Evolutionary conservation across 352 stramenopile genomes (phyloP), one percentile per base, ranked within the genome.

Genomic region (Globisporangium acanthophoron): DNA sequence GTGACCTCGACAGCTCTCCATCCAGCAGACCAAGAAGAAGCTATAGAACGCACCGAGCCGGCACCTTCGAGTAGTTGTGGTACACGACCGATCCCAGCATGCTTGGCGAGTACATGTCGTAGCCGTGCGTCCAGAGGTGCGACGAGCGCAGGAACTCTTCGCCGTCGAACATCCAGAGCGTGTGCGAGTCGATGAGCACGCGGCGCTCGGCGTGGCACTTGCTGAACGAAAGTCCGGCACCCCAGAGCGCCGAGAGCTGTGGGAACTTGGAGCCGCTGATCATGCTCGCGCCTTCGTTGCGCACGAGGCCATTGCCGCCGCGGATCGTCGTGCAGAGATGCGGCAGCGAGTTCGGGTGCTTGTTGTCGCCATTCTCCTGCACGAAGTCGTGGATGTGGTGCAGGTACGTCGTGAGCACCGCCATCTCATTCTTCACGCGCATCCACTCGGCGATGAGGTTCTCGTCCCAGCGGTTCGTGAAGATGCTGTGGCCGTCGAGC

Each of bases 311-410:
- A 56, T 88, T 85, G 33, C 66, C 61, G n/a, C 81, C 81, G 37
- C 80, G 80, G 48, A 74, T 89, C 15, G 85, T 92, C 46, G 78
- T 80, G 64, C 85, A 92, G 45, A 92, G 56, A 51, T 94, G 85
- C 45, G 81, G 85, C 21, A 89, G 63, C 49, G 74, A 87, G 6
- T 68, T 73, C 16, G 72, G 71, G 11, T 70, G 56, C 37, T 71
- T 83, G 65, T 94, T 92, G 66, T 90, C 77, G 45, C 82, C 85
- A 50, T 91, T 90, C 52, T 82, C 70, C 57, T 80, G 74, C 52
- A 92, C 74, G 59, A 90, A 92, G 63, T 92, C 71, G 67, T 94
- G 77, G 51, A 90, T 78, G 62, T 94, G 74, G 61, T 94, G 85
- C 56, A 92, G 35, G 55, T 94, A 94, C 46, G 80, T 92, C 11